Conservation (phyloP, 345 rosid species). For the Camelina sativa region DNA sequence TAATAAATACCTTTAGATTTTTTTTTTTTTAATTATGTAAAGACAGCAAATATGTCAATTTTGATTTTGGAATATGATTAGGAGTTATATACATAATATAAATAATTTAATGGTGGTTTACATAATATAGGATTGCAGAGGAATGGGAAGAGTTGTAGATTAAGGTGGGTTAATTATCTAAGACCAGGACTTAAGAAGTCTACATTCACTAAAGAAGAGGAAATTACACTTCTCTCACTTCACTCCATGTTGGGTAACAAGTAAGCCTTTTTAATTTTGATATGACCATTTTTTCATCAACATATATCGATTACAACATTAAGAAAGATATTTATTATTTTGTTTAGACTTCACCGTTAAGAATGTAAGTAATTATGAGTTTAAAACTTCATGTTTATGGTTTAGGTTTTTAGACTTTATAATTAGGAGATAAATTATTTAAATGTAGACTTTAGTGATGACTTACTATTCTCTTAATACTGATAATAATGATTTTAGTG, state of each 20-base stretch:
- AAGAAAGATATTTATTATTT: not conserved
- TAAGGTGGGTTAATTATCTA: conserved; percentile 94
- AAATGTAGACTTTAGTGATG: not conserved
- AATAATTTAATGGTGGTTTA: not conserved
- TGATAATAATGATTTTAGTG: not conserved
- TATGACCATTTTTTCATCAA: not conserved
- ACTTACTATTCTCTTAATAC: no score
- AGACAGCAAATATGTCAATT: no score
- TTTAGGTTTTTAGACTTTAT: not conserved
- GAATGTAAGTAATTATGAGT: not conserved
- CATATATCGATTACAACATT: no score
- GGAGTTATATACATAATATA: no score
- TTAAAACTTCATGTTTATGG: not conserved
- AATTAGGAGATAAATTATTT: not conserved
- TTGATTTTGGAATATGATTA: no score
- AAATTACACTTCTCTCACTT: conserved; percentile 66
- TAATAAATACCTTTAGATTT: not conserved
- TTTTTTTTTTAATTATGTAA: not conserved
- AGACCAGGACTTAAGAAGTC: conserved; percentile 87
- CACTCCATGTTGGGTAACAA: conserved; percentile 88
- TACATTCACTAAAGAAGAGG: conserved; percentile 65
- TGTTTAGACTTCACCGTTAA: not conserved
- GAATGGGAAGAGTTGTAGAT: conserved; percentile 95
- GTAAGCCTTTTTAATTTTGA: conserved; percentile 47
- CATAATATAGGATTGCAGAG: conserved; percentile 64